Percentiles rank a stretch among this genome's conserved stretches.
Conservation (phyloP, 225 moss, liverwort and hornwort genomes). For the Pleurozium schreberi region DNA sequence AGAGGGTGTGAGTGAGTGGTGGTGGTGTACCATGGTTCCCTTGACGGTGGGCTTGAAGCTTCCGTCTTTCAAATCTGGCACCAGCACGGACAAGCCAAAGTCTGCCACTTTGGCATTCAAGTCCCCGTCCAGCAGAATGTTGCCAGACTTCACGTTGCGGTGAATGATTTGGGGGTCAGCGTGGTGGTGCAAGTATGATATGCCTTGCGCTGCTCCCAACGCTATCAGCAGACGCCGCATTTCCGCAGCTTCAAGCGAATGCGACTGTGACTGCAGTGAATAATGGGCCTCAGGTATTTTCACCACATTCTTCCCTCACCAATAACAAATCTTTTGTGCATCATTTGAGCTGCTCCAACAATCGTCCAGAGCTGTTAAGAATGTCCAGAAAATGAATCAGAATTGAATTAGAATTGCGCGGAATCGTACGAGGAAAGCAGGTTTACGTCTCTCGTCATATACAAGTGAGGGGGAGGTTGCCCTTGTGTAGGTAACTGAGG, state of each 20-base stretch:
- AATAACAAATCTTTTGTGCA: not conserved
- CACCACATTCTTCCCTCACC: not conserved
- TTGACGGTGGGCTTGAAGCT: conserved; percentile 32
- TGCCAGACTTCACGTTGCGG: conserved; percentile 31
- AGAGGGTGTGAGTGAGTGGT: not conserved
- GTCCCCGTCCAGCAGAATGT: conserved; percentile 32
- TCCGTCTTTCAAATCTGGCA: not conserved
- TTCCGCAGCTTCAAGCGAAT: not conserved
- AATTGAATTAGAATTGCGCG: not conserved
- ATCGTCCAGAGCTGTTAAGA: not conserved
- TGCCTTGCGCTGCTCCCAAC: conserved; percentile 37
- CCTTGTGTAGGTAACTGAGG: not conserved
- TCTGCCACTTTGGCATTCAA: conserved; percentile 39
- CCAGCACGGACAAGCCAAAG: conserved; percentile 28
- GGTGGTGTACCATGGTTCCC: conserved; percentile 53
- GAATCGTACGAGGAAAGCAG: not conserved
- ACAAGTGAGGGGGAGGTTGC: not conserved
- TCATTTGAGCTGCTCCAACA: not conserved
- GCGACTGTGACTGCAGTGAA: not conserved
- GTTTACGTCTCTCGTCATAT: not conserved
- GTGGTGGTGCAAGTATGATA: conserved; percentile 33
- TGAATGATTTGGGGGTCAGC: conserved; percentile 41
- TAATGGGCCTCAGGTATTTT: not conserved
- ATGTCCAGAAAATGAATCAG: not conserved
- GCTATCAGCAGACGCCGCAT: conserved; percentile 19